phyloP scores from a whole-genome alignment of 75 land plant genomes.

The Azolla pinnata region DNA sequence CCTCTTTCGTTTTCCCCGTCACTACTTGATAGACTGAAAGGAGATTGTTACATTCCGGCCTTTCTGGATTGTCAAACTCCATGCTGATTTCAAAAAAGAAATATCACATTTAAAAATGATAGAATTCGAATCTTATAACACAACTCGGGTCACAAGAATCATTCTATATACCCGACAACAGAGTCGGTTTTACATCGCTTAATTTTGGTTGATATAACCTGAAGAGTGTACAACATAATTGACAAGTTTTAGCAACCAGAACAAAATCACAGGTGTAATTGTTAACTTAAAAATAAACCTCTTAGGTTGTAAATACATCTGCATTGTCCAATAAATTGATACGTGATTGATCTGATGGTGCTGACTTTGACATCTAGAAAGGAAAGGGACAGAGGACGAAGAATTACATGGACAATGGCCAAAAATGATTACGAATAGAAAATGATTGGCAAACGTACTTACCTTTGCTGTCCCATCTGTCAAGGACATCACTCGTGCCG shows the following conservation, averaged over 20 bases:
- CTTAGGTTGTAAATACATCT: conserved; percentile 50
- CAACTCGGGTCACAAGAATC: too few species aligned
- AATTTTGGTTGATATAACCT: conserved; percentile 83
- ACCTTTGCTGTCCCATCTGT: conserved; percentile 96
- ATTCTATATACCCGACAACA: conserved; percentile 74
- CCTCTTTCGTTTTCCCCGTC: conserved; percentile 83
- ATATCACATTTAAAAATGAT: too few species aligned
- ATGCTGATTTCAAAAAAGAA: too few species aligned
- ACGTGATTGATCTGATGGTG: conserved; percentile 88
- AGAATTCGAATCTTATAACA: too few species aligned
- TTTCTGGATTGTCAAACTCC: conserved; percentile 93
- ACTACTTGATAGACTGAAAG: conserved; percentile 78
- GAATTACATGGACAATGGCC: too few species aligned
- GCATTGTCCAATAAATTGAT: conserved; percentile 88
- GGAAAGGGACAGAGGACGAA: conserved; percentile 3
- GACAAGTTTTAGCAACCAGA: neutral
- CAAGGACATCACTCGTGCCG: conserved; percentile 94
- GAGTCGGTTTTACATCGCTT: conserved; percentile 97
- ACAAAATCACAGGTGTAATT: neutral
- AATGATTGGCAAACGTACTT: too few species aligned
- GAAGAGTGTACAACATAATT: conserved; percentile 8
- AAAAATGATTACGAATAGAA: too few species aligned
- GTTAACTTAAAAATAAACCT: neutral
- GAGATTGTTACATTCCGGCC: conserved; percentile 97
- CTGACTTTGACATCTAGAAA: conserved; percentile 95